phyloP scores from a whole-genome alignment of 371 early-diverging fungal species.

The Mucor sp. region DNA sequence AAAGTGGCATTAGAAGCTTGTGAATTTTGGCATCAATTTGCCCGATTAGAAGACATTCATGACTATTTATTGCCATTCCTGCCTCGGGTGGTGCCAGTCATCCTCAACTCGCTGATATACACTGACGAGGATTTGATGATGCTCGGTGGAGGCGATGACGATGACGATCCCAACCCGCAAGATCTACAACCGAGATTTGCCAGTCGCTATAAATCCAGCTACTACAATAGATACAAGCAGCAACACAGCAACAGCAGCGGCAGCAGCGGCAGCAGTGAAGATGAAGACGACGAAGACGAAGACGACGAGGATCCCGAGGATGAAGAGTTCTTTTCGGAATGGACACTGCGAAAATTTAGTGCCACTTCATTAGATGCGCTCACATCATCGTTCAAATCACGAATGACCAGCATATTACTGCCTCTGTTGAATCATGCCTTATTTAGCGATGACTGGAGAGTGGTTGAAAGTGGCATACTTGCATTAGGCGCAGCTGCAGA shows the following conservation, averaged over 20 bases:
- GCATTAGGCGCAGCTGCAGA: constrained; percentile 96
- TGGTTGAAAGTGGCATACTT: constrained; percentile 90
- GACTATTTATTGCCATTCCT: constrained; percentile 78
- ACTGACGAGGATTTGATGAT: constrained; percentile 82
- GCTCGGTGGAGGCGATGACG: constrained; percentile 70
- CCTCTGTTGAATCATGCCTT: constrained; percentile 80
- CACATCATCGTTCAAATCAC: constrained; percentile 76
- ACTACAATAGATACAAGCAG: constrained; percentile 4
- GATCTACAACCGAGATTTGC: constrained; percentile 79
- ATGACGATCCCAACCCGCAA: constrained; percentile 70
- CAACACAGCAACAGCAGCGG: constrained; percentile 28
- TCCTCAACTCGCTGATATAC: constrained; percentile 90
- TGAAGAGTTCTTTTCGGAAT: constrained; percentile 87
- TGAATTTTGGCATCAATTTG: constrained; percentile 95
- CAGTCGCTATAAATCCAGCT: constrained; percentile 47
- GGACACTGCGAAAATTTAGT: constrained; percentile 96
- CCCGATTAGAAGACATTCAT: constrained; percentile 73
- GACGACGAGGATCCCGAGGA: constrained; percentile 88
- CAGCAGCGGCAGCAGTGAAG: constrained; percentile 28
- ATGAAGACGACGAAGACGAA: constrained; percentile 80
- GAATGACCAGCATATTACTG: constrained; percentile 73
- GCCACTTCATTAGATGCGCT: constrained; percentile 93
- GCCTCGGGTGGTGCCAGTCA: constrained; percentile 76
- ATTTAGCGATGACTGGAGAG: constrained; percentile 82
- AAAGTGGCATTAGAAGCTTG: constrained; percentile 91